Evolutionary conservation across 345 rosid genomes (phyloP).

Genomic region (Pistacia atlantica): DNA sequence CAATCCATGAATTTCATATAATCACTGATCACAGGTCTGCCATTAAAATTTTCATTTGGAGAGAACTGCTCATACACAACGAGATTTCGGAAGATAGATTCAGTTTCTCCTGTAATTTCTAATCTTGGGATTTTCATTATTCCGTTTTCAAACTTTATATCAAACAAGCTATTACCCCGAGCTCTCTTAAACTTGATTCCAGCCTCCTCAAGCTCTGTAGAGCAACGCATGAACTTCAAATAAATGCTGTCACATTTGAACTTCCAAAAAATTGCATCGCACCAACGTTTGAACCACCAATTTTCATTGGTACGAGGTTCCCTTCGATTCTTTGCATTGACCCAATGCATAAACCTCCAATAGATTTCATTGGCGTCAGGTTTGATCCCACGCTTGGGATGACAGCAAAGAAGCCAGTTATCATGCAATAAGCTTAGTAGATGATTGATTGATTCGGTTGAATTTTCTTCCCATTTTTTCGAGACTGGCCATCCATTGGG

Average conservation of each 20-base stretch:
- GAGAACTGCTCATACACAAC: slow-evolving; percentile 20
- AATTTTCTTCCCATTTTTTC: too few species aligned
- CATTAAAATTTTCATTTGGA: not conserved
- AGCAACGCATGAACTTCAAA: not conserved
- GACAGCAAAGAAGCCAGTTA: not conserved
- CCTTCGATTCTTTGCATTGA: too few species aligned
- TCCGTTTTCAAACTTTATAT: not conserved
- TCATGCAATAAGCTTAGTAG: not conserved
- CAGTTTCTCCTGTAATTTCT: not conserved
- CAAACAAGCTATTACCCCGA: not conserved
- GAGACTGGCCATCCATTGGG: not conserved
- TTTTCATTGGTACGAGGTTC: too few species aligned
- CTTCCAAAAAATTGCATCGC: too few species aligned
- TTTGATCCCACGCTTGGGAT: too few species aligned
- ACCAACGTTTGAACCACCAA: too few species aligned
- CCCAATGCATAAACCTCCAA: too few species aligned
- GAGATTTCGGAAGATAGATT: slow-evolving; percentile 20
- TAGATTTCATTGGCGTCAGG: too few species aligned
- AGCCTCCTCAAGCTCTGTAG: slow-evolving; percentile 24
- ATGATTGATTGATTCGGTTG: not conserved
- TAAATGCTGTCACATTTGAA: not conserved
- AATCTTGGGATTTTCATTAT: too few species aligned
- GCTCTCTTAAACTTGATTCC: slow-evolving; percentile 26
- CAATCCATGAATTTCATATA: too few species aligned
- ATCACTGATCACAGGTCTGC: not conserved